Conservation (phyloP, 1,139 yeast genomes). For the Dujonia santamariae region DNA sequence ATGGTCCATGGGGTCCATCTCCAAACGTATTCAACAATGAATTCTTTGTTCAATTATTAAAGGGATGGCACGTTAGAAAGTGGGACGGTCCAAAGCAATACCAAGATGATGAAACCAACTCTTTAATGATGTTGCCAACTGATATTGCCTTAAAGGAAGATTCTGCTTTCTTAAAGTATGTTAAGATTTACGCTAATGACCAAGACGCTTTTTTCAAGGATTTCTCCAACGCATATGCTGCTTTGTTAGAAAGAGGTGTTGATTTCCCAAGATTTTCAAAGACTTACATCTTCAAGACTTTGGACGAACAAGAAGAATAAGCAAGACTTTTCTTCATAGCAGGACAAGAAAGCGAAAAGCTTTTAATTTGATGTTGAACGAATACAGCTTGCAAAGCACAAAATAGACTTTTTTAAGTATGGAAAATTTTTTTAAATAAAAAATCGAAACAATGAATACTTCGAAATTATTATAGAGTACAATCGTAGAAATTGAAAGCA, state of each 20-base stretch:
- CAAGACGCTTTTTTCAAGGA: slow-evolving; percentile 67
- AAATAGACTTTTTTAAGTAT: too few relatives aligned
- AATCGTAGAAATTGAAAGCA: too few relatives aligned
- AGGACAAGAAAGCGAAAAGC: too few relatives aligned
- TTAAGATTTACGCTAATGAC: slow-evolving; percentile 69
- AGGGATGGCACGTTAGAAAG: slow-evolving; percentile 72
- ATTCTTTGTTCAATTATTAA: slow-evolving; percentile 68
- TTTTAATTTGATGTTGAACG: too few relatives aligned
- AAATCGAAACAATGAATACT: too few relatives aligned
- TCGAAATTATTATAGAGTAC: too few relatives aligned
- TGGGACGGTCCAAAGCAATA: slow-evolving; percentile 80
- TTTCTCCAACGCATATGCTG: slow-evolving; percentile 66
- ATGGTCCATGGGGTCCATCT: slow-evolving; percentile 95
- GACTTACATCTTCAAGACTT: slow-evolving; percentile 57
- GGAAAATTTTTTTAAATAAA: too few relatives aligned
- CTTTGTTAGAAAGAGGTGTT: slow-evolving; percentile 74
- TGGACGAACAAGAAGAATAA: slow-evolving; percentile 55
- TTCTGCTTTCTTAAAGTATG: slow-evolving; percentile 61
- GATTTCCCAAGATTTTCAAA: slow-evolving; percentile 48
- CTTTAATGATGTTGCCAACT: slow-evolving; percentile 89
- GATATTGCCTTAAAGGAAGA: slow-evolving; percentile 75
- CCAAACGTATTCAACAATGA: slow-evolving; percentile 83
- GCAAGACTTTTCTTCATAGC: too few relatives aligned
- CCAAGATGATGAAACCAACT: slow-evolving; percentile 67
- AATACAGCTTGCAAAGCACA: too few relatives aligned